Evolutionary conservation across 306 rosid genomes (phyloP), one percentile per base, ranked within the genome.

Genomic region (Trifolium pratense): DNA sequence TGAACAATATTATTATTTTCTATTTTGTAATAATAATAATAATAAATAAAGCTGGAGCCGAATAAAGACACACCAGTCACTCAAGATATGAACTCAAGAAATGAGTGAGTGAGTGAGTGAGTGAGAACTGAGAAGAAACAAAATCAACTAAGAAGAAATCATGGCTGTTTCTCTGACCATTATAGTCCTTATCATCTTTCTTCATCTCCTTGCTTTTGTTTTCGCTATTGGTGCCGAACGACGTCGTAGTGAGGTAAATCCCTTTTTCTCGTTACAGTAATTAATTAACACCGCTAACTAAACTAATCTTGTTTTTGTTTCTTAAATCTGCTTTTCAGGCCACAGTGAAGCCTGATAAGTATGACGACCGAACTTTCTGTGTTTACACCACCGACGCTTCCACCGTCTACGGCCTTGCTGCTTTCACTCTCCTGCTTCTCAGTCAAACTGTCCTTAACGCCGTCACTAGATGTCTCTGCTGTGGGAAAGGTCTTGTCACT

Each of bases 181-280:
- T 66, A 36, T 86, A 40, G 91, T 89, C 67, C 70, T 87, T 34
- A 36, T 88, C 80, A 56, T 80, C 80, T 72, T 96, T 59, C 95
- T 89, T 7, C 89, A 91, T 81, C 92, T 91, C 87, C 79, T 94
- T 16, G 99, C 99, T 69, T 88, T 91, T 64, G 87, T 94, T 66
- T 76, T 94, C 25, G 95, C 99, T 66, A 64, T 94, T 9, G 99
- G 97, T 10, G 99, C 97, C 39, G 99, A 94, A 81, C 86, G 87
- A 23, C 97, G 97, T 66, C 95, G 99, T 65, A 91, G 91, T 80
- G 40, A 55, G 77, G 96, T 89, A 78, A n/a, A 60, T 7, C 52
- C 9, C 20, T 7, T 13, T 45, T 1, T 6, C 51, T 14, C 6
- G 3, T 14, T 45, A 1, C 12, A 4, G 0, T 46, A 7, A 34